Evolutionary conservation across 208 protist species (phyloP), one percentile per base, ranked within the genome.

Genomic region (Leptomonas seymouri): DNA sequence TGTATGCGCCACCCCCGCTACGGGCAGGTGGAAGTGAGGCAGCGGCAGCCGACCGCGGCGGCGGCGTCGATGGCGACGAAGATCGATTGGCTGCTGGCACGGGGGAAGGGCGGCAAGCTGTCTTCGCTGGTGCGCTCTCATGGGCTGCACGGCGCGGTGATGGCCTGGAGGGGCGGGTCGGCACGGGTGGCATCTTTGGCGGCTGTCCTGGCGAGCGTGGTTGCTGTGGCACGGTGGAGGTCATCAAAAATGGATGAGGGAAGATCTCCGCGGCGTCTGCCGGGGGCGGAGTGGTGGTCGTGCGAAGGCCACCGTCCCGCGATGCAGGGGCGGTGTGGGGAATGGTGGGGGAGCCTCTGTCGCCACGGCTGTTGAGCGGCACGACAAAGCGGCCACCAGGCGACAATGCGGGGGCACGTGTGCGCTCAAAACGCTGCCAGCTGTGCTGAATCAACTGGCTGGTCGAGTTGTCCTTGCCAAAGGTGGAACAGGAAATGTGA

Each of bases 361-460:
- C 41, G 50, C 34, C 23, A 50, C 36, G 28, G 45, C 53, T 31
- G 54, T 54, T 56, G 39, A 34, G 42, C 16, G 36, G 21, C 27
- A 21, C 34, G 62, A 58, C 27, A 64, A 44, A 62, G 36, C 60
- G 49, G 20, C 54, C 39, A 39, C 1, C 41, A 14, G 67, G 42
- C 14, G 42, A 56, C 9, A 42, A 59, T 6, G 27, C 34, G 9
- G 49, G 64, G 2, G 27, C 42, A 34, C 67, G 74, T 5, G 60
- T 67, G 14, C 27, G 72, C n/a, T 82, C 39, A 61, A 86, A 96
- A 9, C 91, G 81, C 67, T 72, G 56, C 87, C 88, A 91, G 71
- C 88, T 96, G 45, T 74, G 78, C 72, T 82, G 65, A 51, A 96
- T 94, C 30, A 80, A 70, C 41, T 68, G 49, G n/a, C 83, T 87